A percentile compares a stretch with the other conserved stretches of the same genome.
phyloP scores from a whole-genome alignment of 108 stramenopile species.

The Parietichytrium sp. region DNA sequence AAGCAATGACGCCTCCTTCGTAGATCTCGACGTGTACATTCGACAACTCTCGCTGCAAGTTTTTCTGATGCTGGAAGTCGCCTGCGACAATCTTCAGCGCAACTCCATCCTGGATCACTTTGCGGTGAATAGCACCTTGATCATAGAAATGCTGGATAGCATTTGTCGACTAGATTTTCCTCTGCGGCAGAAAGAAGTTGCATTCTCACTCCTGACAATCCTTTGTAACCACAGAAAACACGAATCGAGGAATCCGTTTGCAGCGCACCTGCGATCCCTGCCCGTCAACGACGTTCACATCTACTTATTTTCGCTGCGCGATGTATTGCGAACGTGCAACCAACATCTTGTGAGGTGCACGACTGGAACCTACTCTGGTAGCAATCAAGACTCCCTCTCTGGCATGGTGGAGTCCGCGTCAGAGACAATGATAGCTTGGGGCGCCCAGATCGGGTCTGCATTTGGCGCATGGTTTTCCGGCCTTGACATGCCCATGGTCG shows the following conservation, averaged over 20 bases:
- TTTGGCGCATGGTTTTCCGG: constrained; percentile 16
- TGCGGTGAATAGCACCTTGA: background rate
- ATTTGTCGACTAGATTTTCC: no score
- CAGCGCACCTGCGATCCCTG: background rate
- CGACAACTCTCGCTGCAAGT: background rate
- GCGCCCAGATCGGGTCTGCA: background rate
- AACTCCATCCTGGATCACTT: constrained; percentile 33
- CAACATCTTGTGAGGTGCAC: background rate
- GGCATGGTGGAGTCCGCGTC: constrained; percentile 25
- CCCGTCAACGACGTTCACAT: background rate
- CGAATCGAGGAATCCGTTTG: constrained; percentile 6
- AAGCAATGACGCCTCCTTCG: no score
- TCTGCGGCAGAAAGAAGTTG: background rate
- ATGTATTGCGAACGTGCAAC: background rate
- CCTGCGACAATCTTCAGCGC: constrained; percentile 5
- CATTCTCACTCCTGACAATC: background rate
- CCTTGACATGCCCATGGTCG: background rate
- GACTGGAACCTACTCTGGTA: background rate
- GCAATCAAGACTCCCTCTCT: background rate
- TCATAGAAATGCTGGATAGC: no score
- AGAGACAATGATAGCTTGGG: constrained; percentile 14
- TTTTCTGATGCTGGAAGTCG: background rate
- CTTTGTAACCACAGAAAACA: constrained; percentile 19
- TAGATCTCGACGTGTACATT: background rate
- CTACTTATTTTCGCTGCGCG: constrained; percentile 2